Evolutionary conservation across 1,284 basidiomycete species (phyloP), one percentile per base, ranked within the genome.

Genomic region (Vanrija sp.): DNA sequence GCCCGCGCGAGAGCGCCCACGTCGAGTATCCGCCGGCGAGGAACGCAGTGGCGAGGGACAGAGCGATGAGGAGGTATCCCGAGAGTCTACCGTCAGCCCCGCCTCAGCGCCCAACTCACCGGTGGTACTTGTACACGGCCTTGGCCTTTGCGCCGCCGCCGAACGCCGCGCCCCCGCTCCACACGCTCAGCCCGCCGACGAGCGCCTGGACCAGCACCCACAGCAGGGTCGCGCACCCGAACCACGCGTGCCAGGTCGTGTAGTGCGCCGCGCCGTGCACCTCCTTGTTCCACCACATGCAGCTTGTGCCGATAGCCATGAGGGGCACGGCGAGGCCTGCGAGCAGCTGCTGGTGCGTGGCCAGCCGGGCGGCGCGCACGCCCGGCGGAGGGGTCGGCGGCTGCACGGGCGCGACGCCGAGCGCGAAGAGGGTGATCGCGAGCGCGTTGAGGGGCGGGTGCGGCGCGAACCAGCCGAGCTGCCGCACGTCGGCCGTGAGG

Each of bases 231-330:
- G 60, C 47, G 6, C 65, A 31, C 2, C 75, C 75, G 20, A 69
- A 62, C 51, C 57, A 61, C 4, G 56, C 64, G 54, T 76, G 73
- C 68, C 69, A 70, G 3, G 69, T 69, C 18, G 69, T 72, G 27
- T 71, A 72, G 55, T 76, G 75, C 36, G 50, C 38, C 0, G 72
- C 70, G 4, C 55, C 50, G 49, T 75, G 67, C 0, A 63, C 23
- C 37, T 64, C 51, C 56, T 77, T 77, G 66, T 76, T 76, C 51
- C 62, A 73, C 54, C 61, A 68, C 71, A 77, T 76, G 15, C 63
- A 63, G 12, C 57, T 49, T 7, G 67, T 64, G 16, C 74, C 74
- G 18, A 72, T 8, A 5, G 61, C 52, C 56, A 75, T 59, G 16
- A 62, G 47, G 2, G 73, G 73, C 8, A 73, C 47, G 10, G 64